Evolutionary conservation across 2,329 filamentous ascomycete genomes (phyloP).

Genomic region (Fusarium phyllophilum): DNA sequence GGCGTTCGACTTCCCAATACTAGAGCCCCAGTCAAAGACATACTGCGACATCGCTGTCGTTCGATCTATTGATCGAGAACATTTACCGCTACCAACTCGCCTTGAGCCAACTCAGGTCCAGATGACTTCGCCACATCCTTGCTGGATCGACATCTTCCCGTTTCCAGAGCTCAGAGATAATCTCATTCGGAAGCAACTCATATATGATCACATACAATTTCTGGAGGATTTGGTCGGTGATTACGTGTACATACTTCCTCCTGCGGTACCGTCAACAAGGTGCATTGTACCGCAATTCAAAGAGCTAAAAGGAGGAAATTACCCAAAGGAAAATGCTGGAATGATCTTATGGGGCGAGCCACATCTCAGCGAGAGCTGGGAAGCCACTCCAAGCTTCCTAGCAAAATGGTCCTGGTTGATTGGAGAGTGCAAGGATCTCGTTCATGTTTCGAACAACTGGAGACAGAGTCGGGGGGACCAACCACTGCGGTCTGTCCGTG

Average conservation of each 20-base stretch:
- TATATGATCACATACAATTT: constrained; percentile 21
- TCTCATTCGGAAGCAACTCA: constrained; percentile 11
- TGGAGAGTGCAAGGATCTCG: constrained; percentile 7
- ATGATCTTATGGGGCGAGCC: constrained; percentile 31
- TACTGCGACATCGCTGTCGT: neutral
- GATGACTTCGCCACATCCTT: constrained; percentile 26
- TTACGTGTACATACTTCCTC: neutral
- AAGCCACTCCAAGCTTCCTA: constrained; percentile 1
- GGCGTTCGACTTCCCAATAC: neutral
- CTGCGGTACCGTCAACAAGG: neutral
- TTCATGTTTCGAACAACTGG: constrained; percentile 8
- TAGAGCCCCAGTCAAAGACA: neutral
- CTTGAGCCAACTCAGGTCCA: constrained; percentile 32
- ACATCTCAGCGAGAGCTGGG: constrained; percentile 15
- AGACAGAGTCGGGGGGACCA: constrained; percentile 9
- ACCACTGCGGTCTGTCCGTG: neutral
- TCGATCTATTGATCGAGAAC: neutral
- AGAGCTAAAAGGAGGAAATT: neutral
- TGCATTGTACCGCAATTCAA: neutral
- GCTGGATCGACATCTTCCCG: constrained; percentile 26
- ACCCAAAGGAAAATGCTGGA: neutral
- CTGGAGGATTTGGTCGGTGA: constrained; percentile 16
- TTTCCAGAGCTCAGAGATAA: constrained; percentile 29
- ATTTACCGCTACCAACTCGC: constrained; percentile 1
- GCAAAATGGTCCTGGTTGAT: constrained; percentile 17